Conservation (phyloP, 305 asterid species). For the Caryopteris hybrid region DNA sequence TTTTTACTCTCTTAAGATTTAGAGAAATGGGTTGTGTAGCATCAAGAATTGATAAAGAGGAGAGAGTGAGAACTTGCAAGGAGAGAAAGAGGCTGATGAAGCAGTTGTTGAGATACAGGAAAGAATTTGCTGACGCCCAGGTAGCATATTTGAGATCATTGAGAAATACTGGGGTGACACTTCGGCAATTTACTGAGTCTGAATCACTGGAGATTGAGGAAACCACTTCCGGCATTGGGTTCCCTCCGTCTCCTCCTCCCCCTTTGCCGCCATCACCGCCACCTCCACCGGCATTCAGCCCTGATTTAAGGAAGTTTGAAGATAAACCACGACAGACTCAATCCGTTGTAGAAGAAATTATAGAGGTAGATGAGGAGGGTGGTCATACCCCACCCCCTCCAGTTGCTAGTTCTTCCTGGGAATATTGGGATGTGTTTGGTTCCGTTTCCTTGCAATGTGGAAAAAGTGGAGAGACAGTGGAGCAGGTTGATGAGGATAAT, state of each 20-base stretch:
- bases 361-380: conserved; percentile 41
- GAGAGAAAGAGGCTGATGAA: conserved; percentile 76
- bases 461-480: conserved; percentile 25
- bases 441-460: conserved; percentile 32
- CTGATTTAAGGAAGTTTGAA: conserved; percentile 39
- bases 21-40: conserved; percentile 72
- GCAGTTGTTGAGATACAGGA: conserved; percentile 44
- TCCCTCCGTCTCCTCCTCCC: conserved; percentile 71
- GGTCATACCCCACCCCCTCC: conserved; percentile 59
- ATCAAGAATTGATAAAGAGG: conserved; percentile 67
- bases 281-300: conserved; percentile 73
- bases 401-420: conserved; percentile 51
- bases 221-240: conserved; percentile 30
- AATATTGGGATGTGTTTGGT: conserved; percentile 65
- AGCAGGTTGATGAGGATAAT: conserved; percentile 50
- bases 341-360: conserved; percentile 42
- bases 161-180: conserved; percentile 74
- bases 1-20: neutral
- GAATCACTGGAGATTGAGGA: conserved; percentile 69
- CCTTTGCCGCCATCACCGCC: conserved; percentile 70
- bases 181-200: conserved; percentile 81
- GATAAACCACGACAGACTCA: conserved; percentile 16
- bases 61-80: conserved; percentile 64
- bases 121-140: conserved; percentile 75
- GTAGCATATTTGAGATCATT: conserved; percentile 65